These are phyloP conservation scores for Trichoderma atrobrunneum DNA, from an alignment of 2,329 filamentous ascomycete genomes.

Conservation along the genomic window DNA sequence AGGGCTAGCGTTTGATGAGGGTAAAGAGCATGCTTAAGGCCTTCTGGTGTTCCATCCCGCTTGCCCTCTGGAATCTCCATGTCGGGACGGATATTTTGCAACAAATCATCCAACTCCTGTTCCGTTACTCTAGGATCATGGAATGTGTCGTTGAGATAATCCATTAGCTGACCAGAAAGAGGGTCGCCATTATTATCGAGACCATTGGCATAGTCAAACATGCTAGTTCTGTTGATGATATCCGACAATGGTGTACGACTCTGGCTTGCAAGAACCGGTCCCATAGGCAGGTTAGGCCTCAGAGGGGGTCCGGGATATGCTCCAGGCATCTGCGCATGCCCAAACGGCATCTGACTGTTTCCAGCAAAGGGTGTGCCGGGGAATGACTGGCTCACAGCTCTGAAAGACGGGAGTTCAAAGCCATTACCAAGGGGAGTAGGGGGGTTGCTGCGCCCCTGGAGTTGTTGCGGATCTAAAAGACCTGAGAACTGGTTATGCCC, in stretches of 20 bases:
- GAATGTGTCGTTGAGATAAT: conserved; percentile 35
- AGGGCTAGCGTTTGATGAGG: conserved; percentile 81
- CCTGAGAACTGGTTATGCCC: not conserved
- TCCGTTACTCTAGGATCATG: conserved; percentile 42
- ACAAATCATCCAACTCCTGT: conserved; percentile 67
- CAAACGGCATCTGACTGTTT: not conserved
- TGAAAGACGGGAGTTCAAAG: not conserved
- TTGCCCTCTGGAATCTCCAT: conserved; percentile 60
- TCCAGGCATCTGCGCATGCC: conserved; percentile 7
- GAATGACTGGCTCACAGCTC: not conserved
- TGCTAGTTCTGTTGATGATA: conserved; percentile 39
- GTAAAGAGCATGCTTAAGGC: conserved; percentile 67
- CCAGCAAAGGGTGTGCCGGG: not conserved
- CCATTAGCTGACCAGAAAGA: conserved; percentile 33
- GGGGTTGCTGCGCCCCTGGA: not conserved
- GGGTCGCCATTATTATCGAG: conserved; percentile 38
- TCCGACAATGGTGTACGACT: conserved; percentile 27
- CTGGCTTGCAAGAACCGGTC: not conserved
- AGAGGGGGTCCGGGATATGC: not conserved
- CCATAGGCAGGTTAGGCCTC: not conserved
- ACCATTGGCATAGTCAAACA: conserved; percentile 37
- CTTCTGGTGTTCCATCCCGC: conserved; percentile 66
- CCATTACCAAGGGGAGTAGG: not conserved
- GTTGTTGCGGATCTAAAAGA: not conserved
- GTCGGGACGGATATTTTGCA: conserved; percentile 72